A percentile compares a stretch with the other conserved stretches of the same genome.
phyloP scores from a whole-genome alignment of 345 rosid genomes.

The Murraya paniculata region DNA sequence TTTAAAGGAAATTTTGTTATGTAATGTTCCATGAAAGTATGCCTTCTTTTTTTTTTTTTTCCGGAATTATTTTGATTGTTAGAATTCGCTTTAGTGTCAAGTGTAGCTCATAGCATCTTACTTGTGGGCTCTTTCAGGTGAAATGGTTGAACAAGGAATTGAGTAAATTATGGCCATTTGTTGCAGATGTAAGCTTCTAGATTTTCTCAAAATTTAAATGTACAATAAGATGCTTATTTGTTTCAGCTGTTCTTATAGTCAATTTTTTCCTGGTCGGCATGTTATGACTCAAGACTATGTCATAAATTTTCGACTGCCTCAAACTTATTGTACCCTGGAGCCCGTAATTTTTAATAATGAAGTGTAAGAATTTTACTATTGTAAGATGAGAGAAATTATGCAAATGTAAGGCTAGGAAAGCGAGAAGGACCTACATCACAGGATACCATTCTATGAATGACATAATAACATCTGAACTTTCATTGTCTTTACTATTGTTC shows the following conservation, averaged over 20 bases:
- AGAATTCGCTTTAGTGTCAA: background rate
- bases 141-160: conserved; percentile 97
- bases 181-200: conserved; percentile 76
- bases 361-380: background rate
- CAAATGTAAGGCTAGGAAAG: background rate
- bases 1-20: background rate
- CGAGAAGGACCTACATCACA: background rate
- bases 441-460: background rate
- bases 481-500: background rate
- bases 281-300: background rate
- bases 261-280: background rate
- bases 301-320: background rate
- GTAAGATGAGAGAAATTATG: conserved; percentile 15
- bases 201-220: conserved; percentile 8
- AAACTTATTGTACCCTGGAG: background rate
- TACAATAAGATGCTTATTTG: conserved; percentile 7
- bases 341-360: background rate
- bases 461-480: too few relatives aligned
- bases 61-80: background rate
- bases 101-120: conserved; percentile 1
- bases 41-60: background rate
- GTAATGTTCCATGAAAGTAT: background rate
- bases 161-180: conserved; percentile 91
- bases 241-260: background rate
- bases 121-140: conserved; percentile 54